Evolutionary conservation across 495 filamentous ascomycete species (phyloP).

Genomic region (Hypoxylon intermedium): DNA sequence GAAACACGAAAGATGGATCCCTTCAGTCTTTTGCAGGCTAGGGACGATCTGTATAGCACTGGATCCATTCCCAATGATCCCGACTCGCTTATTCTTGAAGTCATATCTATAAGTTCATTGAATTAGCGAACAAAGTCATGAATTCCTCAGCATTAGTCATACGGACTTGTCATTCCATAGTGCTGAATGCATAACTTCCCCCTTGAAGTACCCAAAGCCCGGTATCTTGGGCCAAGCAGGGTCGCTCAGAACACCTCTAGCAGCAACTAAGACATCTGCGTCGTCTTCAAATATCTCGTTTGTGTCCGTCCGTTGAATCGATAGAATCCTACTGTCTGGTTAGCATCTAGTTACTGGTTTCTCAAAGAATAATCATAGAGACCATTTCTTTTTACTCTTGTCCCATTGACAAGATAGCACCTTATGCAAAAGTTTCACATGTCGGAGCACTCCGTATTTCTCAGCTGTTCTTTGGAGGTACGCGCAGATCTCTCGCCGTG

Average conservation of each 20-base stretch:
- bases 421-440: slow-evolving; percentile 50
- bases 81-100: slow-evolving; percentile 59
- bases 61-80: slow-evolving; percentile 64
- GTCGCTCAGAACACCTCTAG: slow-evolving; percentile 69
- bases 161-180: slow-evolving; percentile 52
- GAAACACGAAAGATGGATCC: slow-evolving; percentile 65
- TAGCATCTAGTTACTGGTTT: background rate
- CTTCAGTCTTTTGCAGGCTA: slow-evolving; percentile 62
- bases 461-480: slow-evolving; percentile 66
- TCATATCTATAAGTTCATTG: slow-evolving; percentile 50
- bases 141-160: background rate
- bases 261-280: slow-evolving; percentile 67
- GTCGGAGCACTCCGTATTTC: slow-evolving; percentile 62
- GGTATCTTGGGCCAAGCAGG: slow-evolving; percentile 65
- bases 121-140: background rate
- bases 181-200: slow-evolving; percentile 65
- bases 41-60: slow-evolving; percentile 77
- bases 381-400: slow-evolving; percentile 63
- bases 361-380: background rate
- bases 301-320: slow-evolving; percentile 32
- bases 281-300: slow-evolving; percentile 46
- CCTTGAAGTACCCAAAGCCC: slow-evolving; percentile 61
- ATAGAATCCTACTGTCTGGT: slow-evolving; percentile 25
- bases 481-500: slow-evolving; percentile 67
- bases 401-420: slow-evolving; percentile 61